Base-by-base conservation (phyloP, 495 filamentous ascomycete genomes). In the Aspergillus campestris region DNA sequence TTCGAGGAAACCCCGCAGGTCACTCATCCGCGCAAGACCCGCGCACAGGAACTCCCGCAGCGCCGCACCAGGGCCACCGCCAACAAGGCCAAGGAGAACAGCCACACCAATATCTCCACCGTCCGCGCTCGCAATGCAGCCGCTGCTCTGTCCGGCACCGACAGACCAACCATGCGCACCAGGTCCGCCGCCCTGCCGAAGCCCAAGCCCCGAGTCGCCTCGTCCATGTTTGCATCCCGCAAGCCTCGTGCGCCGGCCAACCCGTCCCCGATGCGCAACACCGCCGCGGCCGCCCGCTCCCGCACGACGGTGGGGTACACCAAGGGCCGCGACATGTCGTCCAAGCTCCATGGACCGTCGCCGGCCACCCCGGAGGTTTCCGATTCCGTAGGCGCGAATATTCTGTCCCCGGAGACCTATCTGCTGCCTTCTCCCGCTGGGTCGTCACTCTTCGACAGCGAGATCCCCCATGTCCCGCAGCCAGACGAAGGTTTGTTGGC, bases 301-400 rank as follows among this genome's bases (percentile, higher is more conserved):
- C 77, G 78, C 42, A 84, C 77, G 38, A 94, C 89, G 0, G 64
- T 95, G 27, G 89, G 89, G 6, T 91, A 89, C 58, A 80, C 78
- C 41, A 86, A 83, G 56, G 87, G 89, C 27, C 75, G 88, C 11
- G 73, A 71, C 11, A 74, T 81, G 10, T 82, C 82, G 7, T 65
- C 70, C 8, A 65, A 55, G 5, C 47, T 79, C 50, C 60, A 62
- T 34, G 63, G 64, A 38, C 62, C 60, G 12, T 28, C 44, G 14
- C 24, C 47, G 2, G 47, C 38, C 5, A 36, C 51, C 28, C 40
- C 45, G 2, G 52, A 59, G 34, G 48, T 49, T 36, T 33, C 57
- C 12, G 47, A 41, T 3, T 50, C 54, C 32, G 53, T 65, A 28
- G 50, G 57, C 4, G 18, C 18, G 18, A 24, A 24, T 24, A 56